These are phyloP conservation scores for Penicillium aurantiogriseum DNA, from an alignment of 2,329 filamentous ascomycete genomes.

Conservation along the genomic window DNA sequence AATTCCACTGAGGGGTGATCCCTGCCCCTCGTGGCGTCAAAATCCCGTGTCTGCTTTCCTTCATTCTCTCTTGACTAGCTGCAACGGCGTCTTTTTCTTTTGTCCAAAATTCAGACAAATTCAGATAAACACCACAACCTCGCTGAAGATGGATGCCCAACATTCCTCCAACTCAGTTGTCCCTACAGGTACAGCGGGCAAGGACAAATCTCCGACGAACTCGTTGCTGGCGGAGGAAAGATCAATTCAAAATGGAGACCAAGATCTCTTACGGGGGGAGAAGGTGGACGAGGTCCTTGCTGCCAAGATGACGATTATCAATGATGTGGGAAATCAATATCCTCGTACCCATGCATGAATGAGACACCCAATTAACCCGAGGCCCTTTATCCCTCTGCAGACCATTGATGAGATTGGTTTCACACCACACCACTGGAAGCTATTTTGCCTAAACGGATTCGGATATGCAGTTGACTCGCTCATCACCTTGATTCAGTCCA, in stretches of 20 bases:
- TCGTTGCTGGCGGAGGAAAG: background rate
- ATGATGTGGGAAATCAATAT: conserved; percentile 24
- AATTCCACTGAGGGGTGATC: background rate
- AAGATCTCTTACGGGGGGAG: conserved; percentile 13
- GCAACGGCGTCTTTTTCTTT: background rate
- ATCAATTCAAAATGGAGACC: background rate
- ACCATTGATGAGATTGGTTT: conserved; percentile 59
- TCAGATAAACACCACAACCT: background rate
- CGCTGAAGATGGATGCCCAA: background rate
- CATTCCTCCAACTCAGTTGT: background rate
- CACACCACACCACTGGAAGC: conserved; percentile 59
- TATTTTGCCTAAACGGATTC: conserved; percentile 63
- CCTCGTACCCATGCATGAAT: background rate
- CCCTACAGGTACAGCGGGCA: background rate
- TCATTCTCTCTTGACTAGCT: background rate
- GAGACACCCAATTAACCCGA: background rate
- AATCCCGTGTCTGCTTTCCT: background rate
- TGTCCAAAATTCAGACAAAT: background rate
- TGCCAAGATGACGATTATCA: conserved; percentile 41
- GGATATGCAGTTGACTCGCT: conserved; percentile 48
- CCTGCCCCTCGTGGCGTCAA: background rate
- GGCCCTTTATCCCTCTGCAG: conserved; percentile 1
- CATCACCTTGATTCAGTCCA: conserved; percentile 39
- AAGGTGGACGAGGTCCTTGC: conserved; percentile 41
- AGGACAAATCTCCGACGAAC: background rate